Evolutionary conservation across 441 rosid genomes (phyloP).

Genomic region (Bruguiera hainesii): DNA sequence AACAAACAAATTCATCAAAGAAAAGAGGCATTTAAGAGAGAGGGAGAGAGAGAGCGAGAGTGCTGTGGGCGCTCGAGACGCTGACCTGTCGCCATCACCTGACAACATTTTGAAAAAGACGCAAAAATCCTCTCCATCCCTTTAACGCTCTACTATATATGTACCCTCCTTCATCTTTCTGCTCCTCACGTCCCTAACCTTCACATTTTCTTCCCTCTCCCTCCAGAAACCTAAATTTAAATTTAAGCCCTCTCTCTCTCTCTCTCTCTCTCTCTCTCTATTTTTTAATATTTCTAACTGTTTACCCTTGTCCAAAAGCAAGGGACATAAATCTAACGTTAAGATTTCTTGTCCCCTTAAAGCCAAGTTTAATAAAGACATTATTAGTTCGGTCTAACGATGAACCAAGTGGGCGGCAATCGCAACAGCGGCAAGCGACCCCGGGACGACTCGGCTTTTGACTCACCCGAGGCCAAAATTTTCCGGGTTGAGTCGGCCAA

Average conservation of each 20-base stretch:
- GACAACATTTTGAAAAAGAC: background rate
- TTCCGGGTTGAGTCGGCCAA: slow-evolving; percentile 6
- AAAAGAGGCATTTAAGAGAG: slow-evolving; percentile 1
- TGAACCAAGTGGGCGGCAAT: slow-evolving; percentile 12
- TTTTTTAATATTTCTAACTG: background rate
- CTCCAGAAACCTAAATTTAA: too few species aligned
- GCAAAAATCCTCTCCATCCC: slow-evolving; percentile 7
- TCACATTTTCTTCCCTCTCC: background rate
- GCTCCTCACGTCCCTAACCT: slow-evolving; percentile 10
- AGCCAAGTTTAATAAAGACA: too few species aligned
- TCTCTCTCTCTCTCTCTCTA: background rate
- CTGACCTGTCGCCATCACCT: slow-evolving; percentile 34
- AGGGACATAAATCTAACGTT: background rate
- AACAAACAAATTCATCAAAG: background rate
- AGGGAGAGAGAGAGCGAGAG: slow-evolving; percentile 23
- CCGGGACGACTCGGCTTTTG: slow-evolving; percentile 18
- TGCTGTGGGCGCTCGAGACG: slow-evolving; percentile 31
- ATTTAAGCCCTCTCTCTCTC: background rate
- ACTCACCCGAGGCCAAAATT: slow-evolving; percentile 22
- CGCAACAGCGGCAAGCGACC: slow-evolving; percentile 31
- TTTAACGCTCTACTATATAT: slow-evolving; percentile 31
- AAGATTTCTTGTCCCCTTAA: background rate
- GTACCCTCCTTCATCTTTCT: slow-evolving; percentile 23
- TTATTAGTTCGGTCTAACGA: background rate
- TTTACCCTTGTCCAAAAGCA: background rate